Percentiles rank a stretch among this genome's conserved stretches.
Evolutionary conservation across 2,329 filamentous ascomycete genomes (phyloP).

Genomic region (Chaetomiaceae sp.): DNA sequence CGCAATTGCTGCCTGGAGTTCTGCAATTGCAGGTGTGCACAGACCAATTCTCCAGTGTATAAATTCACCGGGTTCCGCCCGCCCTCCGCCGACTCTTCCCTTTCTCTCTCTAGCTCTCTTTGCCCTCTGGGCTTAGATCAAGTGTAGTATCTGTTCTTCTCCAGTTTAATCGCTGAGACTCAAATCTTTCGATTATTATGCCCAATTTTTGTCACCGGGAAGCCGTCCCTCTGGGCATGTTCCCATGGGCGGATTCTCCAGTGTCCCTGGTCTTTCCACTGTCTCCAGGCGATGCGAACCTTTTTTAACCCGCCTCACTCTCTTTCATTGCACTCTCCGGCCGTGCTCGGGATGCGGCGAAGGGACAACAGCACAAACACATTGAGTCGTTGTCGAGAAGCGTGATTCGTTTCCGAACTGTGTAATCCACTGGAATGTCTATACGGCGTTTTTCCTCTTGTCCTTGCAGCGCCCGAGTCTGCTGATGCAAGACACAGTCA

Average conservation of each 20-base stretch:
- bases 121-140: slow-evolving; percentile 69
- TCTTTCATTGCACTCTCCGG: slow-evolving; percentile 59
- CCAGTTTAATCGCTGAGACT: slow-evolving; percentile 94
- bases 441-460: too few species aligned
- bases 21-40: too few species aligned
- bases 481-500: too few species aligned
- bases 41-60: too few species aligned
- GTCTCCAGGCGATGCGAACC: slow-evolving; percentile 63
- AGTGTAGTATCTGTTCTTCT: too few species aligned
- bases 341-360: slow-evolving; percentile 53
- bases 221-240: slow-evolving; percentile 63
- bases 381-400: too few species aligned
- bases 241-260: slow-evolving; percentile 56
- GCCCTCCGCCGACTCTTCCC: slow-evolving; percentile 31
- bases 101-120: slow-evolving; percentile 52
- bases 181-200: slow-evolving; percentile 72
- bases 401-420: too few species aligned
- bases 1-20: too few species aligned
- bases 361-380: slow-evolving; percentile 38
- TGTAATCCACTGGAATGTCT: too few species aligned
- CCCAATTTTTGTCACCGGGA: slow-evolving; percentile 64
- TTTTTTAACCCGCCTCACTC: slow-evolving; percentile 58
- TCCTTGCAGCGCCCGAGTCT: too few species aligned
- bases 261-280: slow-evolving; percentile 77
- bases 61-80: slow-evolving; percentile 9